phyloP scores from a whole-genome alignment of 139 green algal genomes.

The Chlamydomonas schloesseri region DNA sequence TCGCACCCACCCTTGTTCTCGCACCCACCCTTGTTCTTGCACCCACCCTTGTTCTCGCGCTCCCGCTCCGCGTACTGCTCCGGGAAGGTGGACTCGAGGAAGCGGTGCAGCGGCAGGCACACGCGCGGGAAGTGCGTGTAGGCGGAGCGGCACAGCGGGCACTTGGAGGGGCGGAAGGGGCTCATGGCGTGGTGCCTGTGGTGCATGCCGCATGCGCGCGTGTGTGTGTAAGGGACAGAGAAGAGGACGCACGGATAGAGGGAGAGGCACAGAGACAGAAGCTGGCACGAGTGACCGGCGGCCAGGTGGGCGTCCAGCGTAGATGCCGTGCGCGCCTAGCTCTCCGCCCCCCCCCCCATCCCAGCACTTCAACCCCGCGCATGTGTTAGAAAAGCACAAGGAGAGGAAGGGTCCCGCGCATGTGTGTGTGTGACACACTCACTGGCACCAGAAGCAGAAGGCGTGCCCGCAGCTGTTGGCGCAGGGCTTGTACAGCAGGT shows the following conservation, averaged over 20 bases:
- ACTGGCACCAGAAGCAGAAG: constrained; percentile 38
- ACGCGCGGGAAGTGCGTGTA: constrained; percentile 40
- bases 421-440: not conserved
- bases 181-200: constrained; percentile 42
- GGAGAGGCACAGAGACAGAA: no score
- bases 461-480: constrained; percentile 30
- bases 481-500: constrained; percentile 35
- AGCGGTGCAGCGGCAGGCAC: constrained; percentile 26
- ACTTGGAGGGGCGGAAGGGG: constrained; percentile 29
- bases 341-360: no score
- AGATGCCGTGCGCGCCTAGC: no score
- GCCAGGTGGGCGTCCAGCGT: no score
- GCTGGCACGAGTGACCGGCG: no score
- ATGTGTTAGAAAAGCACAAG: no score
- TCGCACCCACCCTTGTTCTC: no score
- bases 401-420: no score
- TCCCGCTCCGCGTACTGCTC: constrained; percentile 6
- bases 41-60: constrained; percentile 19
- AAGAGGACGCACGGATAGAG: not conserved
- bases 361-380: no score
- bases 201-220: not conserved
- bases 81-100: constrained; percentile 17
- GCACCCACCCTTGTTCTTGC: no score
- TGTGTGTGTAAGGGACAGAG: not conserved
- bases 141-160: constrained; percentile 17